These are phyloP conservation scores for Trametes sp. DNA, from an alignment of 1,284 basidiomycete genomes.

Conservation along the genomic window DNA sequence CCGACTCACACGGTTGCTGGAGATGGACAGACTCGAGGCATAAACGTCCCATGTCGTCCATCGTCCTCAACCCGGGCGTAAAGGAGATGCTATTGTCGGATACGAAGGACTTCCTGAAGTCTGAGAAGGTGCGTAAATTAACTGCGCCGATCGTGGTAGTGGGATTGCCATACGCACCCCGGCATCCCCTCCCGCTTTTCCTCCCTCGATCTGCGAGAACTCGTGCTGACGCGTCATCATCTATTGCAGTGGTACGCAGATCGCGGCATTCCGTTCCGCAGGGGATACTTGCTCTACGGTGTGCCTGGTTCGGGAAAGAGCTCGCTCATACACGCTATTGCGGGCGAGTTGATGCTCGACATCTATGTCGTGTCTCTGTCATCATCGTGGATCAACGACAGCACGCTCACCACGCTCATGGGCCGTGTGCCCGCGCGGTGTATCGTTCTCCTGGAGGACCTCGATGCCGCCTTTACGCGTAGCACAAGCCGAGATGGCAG, in stretches of 20 bases:
- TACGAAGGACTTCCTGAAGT: conserved; percentile 81
- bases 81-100: conserved; percentile 86
- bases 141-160: background rate
- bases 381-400: conserved; percentile 81
- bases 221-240: conserved; percentile 30
- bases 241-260: conserved; percentile 55
- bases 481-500: conserved; percentile 67
- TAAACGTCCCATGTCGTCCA: conserved; percentile 81
- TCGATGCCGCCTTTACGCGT: conserved; percentile 83
- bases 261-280: conserved; percentile 79
- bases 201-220: conserved; percentile 2
- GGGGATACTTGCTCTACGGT: conserved; percentile 85
- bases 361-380: conserved; percentile 82
- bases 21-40: conserved; percentile 84
- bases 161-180: conserved; percentile 15
- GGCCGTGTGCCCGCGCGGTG: conserved; percentile 83
- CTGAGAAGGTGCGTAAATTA: conserved; percentile 65
- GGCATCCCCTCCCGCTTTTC: background rate
- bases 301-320: conserved; percentile 85
- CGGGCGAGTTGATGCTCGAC: conserved; percentile 81
- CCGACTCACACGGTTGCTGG: conserved; percentile 86
- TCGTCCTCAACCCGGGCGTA: conserved; percentile 82
- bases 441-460: conserved; percentile 84
- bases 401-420: conserved; percentile 79
- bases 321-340: conserved; percentile 84